phyloP scores from a whole-genome alignment of 352 stramenopile genomes.

The Blastocystis sp. region DNA sequence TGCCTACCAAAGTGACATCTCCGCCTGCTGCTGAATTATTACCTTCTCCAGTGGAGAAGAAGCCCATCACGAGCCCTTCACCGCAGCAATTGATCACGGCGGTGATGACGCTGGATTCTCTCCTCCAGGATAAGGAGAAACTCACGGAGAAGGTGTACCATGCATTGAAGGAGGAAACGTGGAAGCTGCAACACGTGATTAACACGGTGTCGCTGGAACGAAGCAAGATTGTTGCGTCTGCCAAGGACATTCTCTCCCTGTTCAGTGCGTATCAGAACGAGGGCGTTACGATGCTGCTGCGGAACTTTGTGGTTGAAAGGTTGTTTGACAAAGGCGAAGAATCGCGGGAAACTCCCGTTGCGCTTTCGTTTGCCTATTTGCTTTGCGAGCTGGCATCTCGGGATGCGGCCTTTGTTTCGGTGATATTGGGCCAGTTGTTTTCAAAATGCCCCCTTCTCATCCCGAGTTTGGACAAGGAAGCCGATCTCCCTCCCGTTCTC shows the following conservation, averaged over 20 bases:
- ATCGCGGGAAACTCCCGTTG: neutral
- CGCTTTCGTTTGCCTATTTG: neutral
- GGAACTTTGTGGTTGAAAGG: neutral
- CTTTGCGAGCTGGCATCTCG: neutral
- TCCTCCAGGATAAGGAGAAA: neutral
- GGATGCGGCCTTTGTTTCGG: neutral
- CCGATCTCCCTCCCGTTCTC: neutral
- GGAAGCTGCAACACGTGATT: neutral
- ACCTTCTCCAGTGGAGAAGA: no score
- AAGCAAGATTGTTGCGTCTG: neutral
- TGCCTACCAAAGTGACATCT: no score
- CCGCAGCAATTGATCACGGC: neutral
- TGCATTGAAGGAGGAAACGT: constrained; percentile 11
- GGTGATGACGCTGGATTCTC: neutral
- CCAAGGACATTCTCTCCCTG: neutral
- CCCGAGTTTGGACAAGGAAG: no score
- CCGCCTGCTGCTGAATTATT: no score
- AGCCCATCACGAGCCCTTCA: neutral
- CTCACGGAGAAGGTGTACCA: neutral
- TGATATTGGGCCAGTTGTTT: constrained; percentile 22
- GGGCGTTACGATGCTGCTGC: neutral
- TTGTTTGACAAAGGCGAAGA: constrained; percentile 7
- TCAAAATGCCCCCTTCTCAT: neutral
- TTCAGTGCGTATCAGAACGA: neutral
- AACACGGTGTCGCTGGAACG: neutral